Evolutionary conservation across 148 eudicot genomes (phyloP).

Genomic region (Cornus florida): DNA sequence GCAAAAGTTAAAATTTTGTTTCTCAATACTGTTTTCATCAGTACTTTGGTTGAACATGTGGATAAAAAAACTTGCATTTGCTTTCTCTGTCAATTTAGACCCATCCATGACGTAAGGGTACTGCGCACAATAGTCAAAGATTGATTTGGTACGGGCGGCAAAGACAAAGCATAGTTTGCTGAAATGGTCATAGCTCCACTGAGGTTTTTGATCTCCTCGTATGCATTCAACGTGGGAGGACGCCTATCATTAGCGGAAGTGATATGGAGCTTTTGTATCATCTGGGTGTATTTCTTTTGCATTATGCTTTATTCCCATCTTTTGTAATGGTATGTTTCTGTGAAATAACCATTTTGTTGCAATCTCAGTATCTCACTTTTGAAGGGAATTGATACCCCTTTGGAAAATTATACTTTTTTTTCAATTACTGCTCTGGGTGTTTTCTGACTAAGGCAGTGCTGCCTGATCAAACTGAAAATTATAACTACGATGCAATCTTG

Average conservation of each 20-base stretch:
- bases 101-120: constrained; percentile 81
- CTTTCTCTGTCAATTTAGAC: constrained; percentile 34
- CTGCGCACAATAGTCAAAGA: constrained; percentile 71
- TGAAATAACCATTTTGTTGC: not conserved
- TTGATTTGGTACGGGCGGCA: constrained; percentile 24
- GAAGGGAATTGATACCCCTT: not conserved
- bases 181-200: not conserved
- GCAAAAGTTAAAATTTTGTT: not conserved
- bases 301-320: not conserved
- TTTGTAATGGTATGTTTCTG: not conserved
- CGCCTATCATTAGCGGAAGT: not conserved
- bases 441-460: too few relatives aligned
- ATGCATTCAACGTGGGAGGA: not conserved
- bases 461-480: too few relatives aligned
- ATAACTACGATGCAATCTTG: too few relatives aligned
- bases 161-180: not conserved
- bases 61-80: not conserved
- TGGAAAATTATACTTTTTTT: not conserved
- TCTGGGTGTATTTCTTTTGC: not conserved
- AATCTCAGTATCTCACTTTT: not conserved
- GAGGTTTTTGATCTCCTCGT: not conserved
- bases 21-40: not conserved
- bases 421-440: too few relatives aligned
- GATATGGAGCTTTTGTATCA: not conserved
- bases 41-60: not conserved